Conservation (phyloP, 345 rosid species). For the Syzygium oleosum region DNA sequence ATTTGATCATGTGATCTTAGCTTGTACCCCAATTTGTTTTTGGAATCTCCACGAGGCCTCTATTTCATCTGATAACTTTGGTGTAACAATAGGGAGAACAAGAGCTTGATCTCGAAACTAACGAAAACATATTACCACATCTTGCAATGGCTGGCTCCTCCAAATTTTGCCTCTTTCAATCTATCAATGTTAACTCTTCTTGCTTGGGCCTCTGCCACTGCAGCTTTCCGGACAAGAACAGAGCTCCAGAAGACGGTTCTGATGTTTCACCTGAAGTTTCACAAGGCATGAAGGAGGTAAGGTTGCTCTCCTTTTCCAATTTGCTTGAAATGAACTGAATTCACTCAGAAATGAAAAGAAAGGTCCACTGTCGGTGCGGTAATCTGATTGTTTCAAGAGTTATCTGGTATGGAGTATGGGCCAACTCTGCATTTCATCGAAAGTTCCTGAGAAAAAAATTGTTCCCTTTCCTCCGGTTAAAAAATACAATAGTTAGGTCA, state of each 20-base stretch:
- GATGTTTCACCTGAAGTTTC: constrained; percentile 41
- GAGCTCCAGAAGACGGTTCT: constrained; percentile 34
- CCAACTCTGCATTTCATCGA: background rate
- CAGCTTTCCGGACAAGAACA: constrained; percentile 74
- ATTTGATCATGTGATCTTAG: background rate
- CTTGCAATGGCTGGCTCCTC: constrained; percentile 4
- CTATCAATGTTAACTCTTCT: constrained; percentile 12
- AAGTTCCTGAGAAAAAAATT: background rate
- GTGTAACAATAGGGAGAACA: background rate
- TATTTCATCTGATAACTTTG: background rate
- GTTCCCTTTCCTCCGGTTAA: background rate
- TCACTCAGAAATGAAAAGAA: background rate
- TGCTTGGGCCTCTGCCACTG: constrained; percentile 20
- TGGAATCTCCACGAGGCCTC: background rate
- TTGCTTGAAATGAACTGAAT: background rate
- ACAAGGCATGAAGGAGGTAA: constrained; percentile 56
- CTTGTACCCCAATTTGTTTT: background rate
- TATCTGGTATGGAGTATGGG: background rate
- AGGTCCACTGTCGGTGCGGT: background rate
- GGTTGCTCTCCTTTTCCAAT: constrained; percentile 16
- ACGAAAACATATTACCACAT: background rate
- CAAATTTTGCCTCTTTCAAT: constrained; percentile 11
- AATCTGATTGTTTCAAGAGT: background rate
- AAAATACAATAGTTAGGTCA: background rate
- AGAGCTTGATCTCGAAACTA: background rate